Evolutionary conservation across 1,284 basidiomycete species (phyloP).

Genomic region (Ganoderma lingzhi): DNA sequence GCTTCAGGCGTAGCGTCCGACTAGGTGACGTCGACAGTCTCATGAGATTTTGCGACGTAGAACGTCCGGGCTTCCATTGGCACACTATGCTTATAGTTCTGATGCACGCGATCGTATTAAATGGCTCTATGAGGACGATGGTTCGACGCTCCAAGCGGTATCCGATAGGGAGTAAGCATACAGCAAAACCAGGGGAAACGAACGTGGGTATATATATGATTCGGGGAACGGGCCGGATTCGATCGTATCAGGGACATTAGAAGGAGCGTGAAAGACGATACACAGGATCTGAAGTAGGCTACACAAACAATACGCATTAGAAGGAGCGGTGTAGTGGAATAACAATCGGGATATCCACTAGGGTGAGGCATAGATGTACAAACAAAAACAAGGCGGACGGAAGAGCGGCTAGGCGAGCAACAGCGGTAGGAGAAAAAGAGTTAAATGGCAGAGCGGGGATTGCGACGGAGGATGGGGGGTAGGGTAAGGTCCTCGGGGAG

Average conservation of each 20-base stretch:
- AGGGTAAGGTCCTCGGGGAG: conserved; percentile 38
- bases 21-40: conserved; percentile 1
- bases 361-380: conserved; percentile 15
- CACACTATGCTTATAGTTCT: conserved; percentile 3
- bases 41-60: background rate
- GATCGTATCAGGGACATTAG: conserved; percentile 14
- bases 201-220: background rate
- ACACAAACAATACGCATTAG: conserved; percentile 23
- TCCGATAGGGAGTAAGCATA: conserved; percentile 16
- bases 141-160: conserved; percentile 8
- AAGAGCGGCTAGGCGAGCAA: conserved; percentile 11
- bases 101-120: conserved; percentile 12
- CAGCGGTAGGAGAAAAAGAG: conserved; percentile 5
- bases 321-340: conserved; percentile 20
- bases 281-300: conserved; percentile 28
- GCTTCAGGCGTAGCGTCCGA: background rate
- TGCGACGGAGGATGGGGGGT: conserved; percentile 37
- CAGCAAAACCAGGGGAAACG: conserved; percentile 3
- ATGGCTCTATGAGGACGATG: conserved; percentile 9
- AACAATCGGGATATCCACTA: conserved; percentile 18
- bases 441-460: conserved; percentile 12
- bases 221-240: conserved; percentile 1
- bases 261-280: conserved; percentile 27
- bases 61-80: background rate
- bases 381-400: background rate